These are phyloP conservation scores for Blumeriella jaapii DNA, from an alignment of 2,329 filamentous ascomycete species.

Conservation along the genomic window DNA sequence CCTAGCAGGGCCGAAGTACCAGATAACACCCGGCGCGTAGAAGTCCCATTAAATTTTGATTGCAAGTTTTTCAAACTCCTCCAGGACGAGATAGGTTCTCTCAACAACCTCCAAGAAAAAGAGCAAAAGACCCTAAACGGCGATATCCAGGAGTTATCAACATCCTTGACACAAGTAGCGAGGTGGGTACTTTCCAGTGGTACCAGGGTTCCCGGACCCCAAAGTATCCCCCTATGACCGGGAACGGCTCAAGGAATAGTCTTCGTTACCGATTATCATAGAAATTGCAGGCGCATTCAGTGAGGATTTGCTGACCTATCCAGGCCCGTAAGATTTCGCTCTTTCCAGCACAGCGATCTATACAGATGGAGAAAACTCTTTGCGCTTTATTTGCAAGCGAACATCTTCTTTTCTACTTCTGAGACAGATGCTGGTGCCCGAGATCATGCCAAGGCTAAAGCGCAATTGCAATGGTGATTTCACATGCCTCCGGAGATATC, in stretches of 20 bases:
- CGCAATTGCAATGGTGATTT: conserved; percentile 51
- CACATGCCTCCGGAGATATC: too few species aligned
- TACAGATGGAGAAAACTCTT: conserved; percentile 73
- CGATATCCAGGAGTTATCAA: conserved; percentile 53
- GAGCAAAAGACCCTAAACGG: conserved; percentile 53
- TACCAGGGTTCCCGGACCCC: too few species aligned
- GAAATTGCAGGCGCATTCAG: too few species aligned
- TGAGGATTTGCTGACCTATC: too few species aligned
- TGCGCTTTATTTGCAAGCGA: conserved; percentile 66
- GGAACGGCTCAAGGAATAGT: too few species aligned
- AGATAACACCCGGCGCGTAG: too few species aligned
- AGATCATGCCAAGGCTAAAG: conserved; percentile 51
- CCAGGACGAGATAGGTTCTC: conserved; percentile 51
- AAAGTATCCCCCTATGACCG: too few species aligned
- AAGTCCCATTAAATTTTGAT: conserved; percentile 61
- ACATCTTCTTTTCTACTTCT: conserved; percentile 70
- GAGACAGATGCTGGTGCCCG: conserved; percentile 60
- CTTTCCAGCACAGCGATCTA: conserved; percentile 53
- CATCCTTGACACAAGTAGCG: conserved; percentile 13
- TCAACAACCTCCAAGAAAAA: conserved; percentile 51
- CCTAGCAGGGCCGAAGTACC: too few species aligned
- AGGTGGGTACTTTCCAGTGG: background rate
- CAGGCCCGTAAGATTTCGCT: conserved; percentile 47
- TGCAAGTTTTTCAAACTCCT: conserved; percentile 70
- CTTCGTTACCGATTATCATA: too few species aligned